Evolutionary conservation across 2,329 filamentous ascomycete species (phyloP).

Genomic region (Pyrenophora tritici-repentis): DNA sequence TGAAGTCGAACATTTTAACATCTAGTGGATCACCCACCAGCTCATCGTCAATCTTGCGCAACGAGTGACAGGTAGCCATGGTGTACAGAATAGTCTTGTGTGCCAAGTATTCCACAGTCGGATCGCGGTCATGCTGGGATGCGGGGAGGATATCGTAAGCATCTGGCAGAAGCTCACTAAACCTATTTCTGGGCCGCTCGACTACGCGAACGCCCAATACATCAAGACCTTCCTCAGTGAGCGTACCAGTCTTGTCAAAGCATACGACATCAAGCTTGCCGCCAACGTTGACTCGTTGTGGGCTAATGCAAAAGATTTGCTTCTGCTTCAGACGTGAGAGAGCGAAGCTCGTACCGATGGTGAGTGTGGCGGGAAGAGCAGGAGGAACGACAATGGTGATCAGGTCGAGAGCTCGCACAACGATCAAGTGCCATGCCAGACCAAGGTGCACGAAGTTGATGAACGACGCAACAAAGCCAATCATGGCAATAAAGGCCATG

Average conservation of each 20-base stretch:
- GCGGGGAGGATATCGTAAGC: constrained; percentile 63
- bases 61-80: constrained; percentile 96
- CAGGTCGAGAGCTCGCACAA: constrained; percentile 88
- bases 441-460: constrained; percentile 88
- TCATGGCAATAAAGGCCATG: constrained; percentile 82
- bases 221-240: constrained; percentile 95
- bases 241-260: constrained; percentile 98
- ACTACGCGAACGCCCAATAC: constrained; percentile 86
- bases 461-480: constrained; percentile 90
- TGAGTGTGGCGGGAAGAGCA: constrained; percentile 89
- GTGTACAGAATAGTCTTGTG: constrained; percentile 80
- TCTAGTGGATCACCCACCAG: constrained; percentile 93
- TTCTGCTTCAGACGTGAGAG: constrained; percentile 83
- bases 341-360: constrained; percentile 96
- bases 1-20: constrained; percentile 98
- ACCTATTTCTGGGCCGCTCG: constrained; percentile 64
- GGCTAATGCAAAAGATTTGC: constrained; percentile 96
- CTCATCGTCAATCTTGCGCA: constrained; percentile 84
- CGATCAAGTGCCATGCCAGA: constrained; percentile 85
- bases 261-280: constrained; percentile 96
- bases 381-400: constrained; percentile 98
- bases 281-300: constrained; percentile 93
- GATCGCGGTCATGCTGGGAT: constrained; percentile 61
- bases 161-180: constrained; percentile 76
- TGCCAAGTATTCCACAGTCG: constrained; percentile 63